Base-by-base conservation (phyloP, 306 rosid genomes). In the Oemleria cerasiformis region DNA sequence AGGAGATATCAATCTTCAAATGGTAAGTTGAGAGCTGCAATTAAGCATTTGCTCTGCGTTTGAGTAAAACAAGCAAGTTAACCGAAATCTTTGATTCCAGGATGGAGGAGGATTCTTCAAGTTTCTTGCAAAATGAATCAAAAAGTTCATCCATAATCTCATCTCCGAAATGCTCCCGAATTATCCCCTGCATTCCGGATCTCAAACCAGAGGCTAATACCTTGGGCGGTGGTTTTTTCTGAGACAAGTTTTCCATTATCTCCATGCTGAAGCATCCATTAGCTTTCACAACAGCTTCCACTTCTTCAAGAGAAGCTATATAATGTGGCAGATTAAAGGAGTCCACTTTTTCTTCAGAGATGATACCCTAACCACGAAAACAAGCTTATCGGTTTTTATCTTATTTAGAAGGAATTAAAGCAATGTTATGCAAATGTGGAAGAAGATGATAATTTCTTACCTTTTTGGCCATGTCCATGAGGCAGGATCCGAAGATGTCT, bases 381-480 rank as follows among this genome's bases (percentile, higher is more conserved):
- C 1, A 1, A 25, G 30, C n/a, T n/a, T n/a, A 11, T 2, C 49
- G 5, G 1, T 45, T 45, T 13, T 45, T 10, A 45, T 10, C 5
- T 0, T 7, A 65, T 50, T 15, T 10, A 50, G 38, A 5, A 14
- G 45, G 30, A 48, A 30, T 45, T 25, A 25, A 25, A 25, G 30
- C 30, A 25, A 0, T n/a, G 17, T 30, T 48, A 43, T 7, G 59
- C 14, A 55, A 47, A 47, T 48, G n/a, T 47, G 30, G 30, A 11
- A 15, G 58, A 60, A 20, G 21, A 39, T 9, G 40, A 39, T n/a
- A 13, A 55, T 41, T 19, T 42, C 19, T 8, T 66, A 75, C 79
- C 74, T 59, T 57, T 15, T 75, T 67, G 41, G 38, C 79, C 79
- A 75, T 47, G 51, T 67, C 79, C 49, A 59, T 13, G 68, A 75